Evolutionary conservation across 2,329 filamentous ascomycete genomes (phyloP).

Genomic region (Trichoderma simmonsii): DNA sequence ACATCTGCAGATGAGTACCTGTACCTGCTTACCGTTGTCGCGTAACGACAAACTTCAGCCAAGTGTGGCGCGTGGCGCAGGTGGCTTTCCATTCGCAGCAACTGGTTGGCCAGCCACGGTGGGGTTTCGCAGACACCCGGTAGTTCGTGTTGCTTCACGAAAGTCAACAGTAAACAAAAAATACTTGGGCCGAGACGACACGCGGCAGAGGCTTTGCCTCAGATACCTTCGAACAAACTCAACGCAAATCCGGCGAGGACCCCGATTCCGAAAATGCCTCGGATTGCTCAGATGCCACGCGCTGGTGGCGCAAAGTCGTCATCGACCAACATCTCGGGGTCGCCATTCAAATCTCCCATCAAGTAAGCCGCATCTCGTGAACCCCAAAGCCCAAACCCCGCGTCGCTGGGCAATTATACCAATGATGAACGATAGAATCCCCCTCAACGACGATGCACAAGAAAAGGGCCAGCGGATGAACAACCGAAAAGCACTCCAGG

Average conservation of each 20-base stretch:
- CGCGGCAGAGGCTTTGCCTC: constrained; percentile 15
- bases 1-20: background rate
- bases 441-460: constrained; percentile 89
- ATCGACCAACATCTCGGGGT: constrained; percentile 43
- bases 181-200: background rate
- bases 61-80: constrained; percentile 5
- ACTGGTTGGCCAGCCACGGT: background rate
- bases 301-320: constrained; percentile 46
- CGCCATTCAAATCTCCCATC: constrained; percentile 56
- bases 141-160: constrained; percentile 5
- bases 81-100: background rate
- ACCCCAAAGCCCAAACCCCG: background rate
- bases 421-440: constrained; percentile 60
- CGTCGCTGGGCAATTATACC: background rate
- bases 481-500: constrained; percentile 82
- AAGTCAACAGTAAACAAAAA: constrained; percentile 16
- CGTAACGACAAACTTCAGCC: background rate
- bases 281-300: constrained; percentile 55
- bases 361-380: constrained; percentile 47
- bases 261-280: constrained; percentile 45
- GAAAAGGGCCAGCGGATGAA: constrained; percentile 88
- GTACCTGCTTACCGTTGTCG: background rate
- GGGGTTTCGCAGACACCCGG: background rate
- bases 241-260: background rate
- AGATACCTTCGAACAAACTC: background rate